phyloP scores from a whole-genome alignment of 2,329 filamentous ascomycete species.

The Verticillium nonalfalfae region DNA sequence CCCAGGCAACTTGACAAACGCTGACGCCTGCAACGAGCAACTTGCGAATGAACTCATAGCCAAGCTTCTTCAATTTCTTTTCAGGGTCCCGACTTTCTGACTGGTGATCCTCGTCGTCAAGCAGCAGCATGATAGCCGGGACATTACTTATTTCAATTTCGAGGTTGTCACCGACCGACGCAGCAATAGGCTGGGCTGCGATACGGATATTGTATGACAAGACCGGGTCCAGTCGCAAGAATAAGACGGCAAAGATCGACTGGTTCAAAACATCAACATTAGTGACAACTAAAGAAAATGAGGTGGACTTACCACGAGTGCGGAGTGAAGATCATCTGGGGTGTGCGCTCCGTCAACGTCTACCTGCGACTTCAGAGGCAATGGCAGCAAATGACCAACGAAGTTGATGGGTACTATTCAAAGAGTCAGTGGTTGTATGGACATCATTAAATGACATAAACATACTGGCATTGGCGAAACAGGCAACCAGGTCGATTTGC shows the following conservation, averaged over 20 bases:
- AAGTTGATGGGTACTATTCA: not conserved
- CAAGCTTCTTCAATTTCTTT: not conserved
- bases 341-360: not conserved
- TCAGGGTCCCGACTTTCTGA: not conserved
- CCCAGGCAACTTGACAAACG: conserved; percentile 22
- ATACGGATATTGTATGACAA: not conserved
- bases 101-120: not conserved
- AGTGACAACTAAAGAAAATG: not conserved
- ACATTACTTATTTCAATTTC: not conserved
- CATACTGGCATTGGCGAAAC: not conserved
- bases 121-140: not conserved
- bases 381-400: not conserved
- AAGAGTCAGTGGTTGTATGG: not conserved
- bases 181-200: not conserved
- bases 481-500: not conserved
- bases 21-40: not conserved
- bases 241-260: not conserved
- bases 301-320: not conserved
- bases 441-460: not conserved
- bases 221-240: not conserved
- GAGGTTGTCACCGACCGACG: not conserved
- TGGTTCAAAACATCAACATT: not conserved
- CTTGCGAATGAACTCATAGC: not conserved
- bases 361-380: not conserved
- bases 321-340: not conserved